Evolutionary conservation across 139 green algal species (phyloP), one percentile per base, ranked within the genome.

Genomic region (Tetradesmus obliquus): DNA sequence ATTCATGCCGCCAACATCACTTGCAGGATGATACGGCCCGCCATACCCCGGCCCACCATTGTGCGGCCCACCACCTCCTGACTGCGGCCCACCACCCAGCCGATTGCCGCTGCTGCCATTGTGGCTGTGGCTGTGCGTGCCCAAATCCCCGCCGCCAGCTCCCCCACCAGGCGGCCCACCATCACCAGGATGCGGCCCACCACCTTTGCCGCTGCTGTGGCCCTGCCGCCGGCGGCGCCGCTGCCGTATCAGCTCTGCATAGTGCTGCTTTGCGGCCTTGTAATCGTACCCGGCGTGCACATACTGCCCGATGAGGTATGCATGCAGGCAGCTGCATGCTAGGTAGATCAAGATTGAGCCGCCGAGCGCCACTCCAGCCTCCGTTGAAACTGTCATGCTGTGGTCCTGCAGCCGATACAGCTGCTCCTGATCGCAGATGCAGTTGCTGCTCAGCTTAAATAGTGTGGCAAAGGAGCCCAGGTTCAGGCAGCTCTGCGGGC

Each of bases 401-500:
- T 88, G 12, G 0, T 72, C 15, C 55, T 90, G 66, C 71, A 92
- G 15, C 53, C 53, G 17, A 15, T 69, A 57, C 12, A 92, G 90
- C 90, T 86, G 32, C 19, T 90, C 90, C 54, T 84, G 32, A 5
- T 89, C 85, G 17, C 90, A 92, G 24, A 92, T 92, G 83, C 90
- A 92, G 84, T 90, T 92, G 66, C 85, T 53, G 5, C 55, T 58
- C 69, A 92, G 90, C 55, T 87, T 86, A 72, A 92, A 92, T 24
- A 92, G 74, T 7, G 90, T 92, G 2, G 90, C 90, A 71, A 90
- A 92, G 22, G 90, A 92, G 8, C 90, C 90, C 54, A 92, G 84
- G 55, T 92, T 92, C 12, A 92, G 90, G 90, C 90, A 92, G n/a
- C 22, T 90, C 54, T 92, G 80, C 15, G 90, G 90, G 66, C 90